These are phyloP conservation scores for Parmelia sp. DNA, from an alignment of 495 filamentous ascomycete species.

Conservation along the genomic window DNA sequence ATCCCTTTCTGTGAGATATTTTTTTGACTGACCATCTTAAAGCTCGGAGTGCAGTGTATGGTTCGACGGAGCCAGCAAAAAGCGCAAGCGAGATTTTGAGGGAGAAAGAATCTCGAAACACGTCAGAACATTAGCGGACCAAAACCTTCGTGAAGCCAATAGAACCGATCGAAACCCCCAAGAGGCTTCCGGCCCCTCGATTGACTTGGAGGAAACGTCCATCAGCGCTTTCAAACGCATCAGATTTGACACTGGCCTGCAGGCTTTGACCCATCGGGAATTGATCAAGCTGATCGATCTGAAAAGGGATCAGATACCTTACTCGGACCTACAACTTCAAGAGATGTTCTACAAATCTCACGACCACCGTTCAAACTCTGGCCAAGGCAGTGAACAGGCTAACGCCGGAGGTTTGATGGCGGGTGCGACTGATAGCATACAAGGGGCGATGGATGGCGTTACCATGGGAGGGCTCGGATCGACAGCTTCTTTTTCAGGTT, in stretches of 20 bases:
- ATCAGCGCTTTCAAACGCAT: conserved; percentile 11
- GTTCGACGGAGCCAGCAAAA: conserved; percentile 10
- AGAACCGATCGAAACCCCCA: not conserved
- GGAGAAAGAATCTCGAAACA: not conserved
- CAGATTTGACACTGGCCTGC: conserved; percentile 5
- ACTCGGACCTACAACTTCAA: not conserved
- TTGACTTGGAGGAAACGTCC: not conserved
- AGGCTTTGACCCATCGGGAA: not conserved
- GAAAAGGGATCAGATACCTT: not conserved
- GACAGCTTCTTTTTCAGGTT: not conserved
- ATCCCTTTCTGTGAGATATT: not conserved
- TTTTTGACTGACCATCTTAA: not conserved
- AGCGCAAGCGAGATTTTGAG: conserved; percentile 3
- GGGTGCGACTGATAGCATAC: not conserved
- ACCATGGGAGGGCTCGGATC: not conserved
- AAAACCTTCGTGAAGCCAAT: not conserved
- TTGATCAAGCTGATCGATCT: not conserved
- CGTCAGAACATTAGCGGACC: not conserved
- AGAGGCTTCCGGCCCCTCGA: not conserved
- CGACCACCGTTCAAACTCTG: too few species aligned
- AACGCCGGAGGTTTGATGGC: not conserved
- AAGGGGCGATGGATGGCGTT: not conserved
- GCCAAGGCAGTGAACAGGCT: too few species aligned
- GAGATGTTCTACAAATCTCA: too few species aligned
- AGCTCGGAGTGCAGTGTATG: conserved; percentile 10